These are phyloP conservation scores for Saccharomycopsis fibuligera DNA, from an alignment of 805 yeast species.

Conservation along the genomic window DNA sequence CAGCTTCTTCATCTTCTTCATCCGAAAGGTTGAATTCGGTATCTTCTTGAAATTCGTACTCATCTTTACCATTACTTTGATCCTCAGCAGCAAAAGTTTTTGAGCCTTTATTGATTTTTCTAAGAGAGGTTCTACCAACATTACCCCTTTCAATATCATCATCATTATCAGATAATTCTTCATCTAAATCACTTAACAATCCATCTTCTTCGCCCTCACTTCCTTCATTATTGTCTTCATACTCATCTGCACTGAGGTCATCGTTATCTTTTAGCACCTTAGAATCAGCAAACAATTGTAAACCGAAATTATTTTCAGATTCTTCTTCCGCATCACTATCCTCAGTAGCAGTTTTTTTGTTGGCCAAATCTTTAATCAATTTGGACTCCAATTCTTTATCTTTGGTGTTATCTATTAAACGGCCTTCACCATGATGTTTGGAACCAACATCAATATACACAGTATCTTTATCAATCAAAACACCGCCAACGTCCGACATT, in stretches of 20 bases:
- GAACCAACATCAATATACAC: constrained; percentile 82
- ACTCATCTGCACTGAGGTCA: constrained; percentile 23
- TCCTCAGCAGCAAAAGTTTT: constrained; percentile 38
- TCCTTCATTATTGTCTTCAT: constrained; percentile 31
- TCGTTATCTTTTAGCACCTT: constrained; percentile 8
- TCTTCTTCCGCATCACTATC: constrained; percentile 24
- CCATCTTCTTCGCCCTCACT: constrained; percentile 39
- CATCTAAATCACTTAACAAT: constrained; percentile 37
- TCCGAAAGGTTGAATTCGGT: constrained; percentile 38
- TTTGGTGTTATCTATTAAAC: constrained; percentile 16
- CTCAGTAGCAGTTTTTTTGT: constrained; percentile 7
- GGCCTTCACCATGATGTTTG: constrained; percentile 25
- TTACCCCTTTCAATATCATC: constrained; percentile 35
- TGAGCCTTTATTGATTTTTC: constrained; percentile 29
- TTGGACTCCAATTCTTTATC: constrained; percentile 15
- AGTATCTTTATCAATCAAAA: constrained; percentile 93
- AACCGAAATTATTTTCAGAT: constrained; percentile 6
- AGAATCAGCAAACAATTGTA: constrained; percentile 18
- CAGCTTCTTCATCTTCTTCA: constrained; percentile 28
- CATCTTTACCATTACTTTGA: constrained; percentile 31
- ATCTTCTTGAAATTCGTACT: constrained; percentile 44
- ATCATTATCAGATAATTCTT: constrained; percentile 32
- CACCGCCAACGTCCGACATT: constrained; percentile 99
- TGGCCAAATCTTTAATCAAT: constrained; percentile 15
- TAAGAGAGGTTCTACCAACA: constrained; percentile 28